Evolutionary conservation across 2,329 filamentous ascomycete species (phyloP).

Genomic region (Colletotrichum sojae): DNA sequence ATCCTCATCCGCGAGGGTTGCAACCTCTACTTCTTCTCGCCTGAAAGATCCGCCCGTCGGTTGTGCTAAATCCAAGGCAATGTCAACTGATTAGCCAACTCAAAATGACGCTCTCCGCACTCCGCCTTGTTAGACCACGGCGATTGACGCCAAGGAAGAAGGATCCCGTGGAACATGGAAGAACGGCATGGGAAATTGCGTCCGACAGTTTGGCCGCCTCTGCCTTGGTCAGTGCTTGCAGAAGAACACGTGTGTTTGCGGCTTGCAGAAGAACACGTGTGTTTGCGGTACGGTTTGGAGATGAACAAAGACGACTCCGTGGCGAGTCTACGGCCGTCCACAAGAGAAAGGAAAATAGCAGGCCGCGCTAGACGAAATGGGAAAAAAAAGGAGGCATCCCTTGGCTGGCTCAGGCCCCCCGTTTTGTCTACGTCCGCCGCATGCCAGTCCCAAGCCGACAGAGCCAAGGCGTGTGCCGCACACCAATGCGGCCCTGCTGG

Average conservation of each 20-base stretch:
- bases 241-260: conserved; percentile 16
- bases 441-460: conserved; percentile 20
- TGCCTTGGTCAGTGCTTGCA: conserved; percentile 22
- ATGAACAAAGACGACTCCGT: conserved; percentile 14
- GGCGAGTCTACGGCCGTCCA: not conserved
- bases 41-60: conserved; percentile 1
- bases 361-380: conserved; percentile 10
- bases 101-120: not conserved
- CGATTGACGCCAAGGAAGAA: not conserved
- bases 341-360: conserved; percentile 10
- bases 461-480: conserved; percentile 9
- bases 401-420: conserved; percentile 17
- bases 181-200: conserved; percentile 26
- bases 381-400: conserved; percentile 30
- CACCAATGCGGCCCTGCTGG: not conserved
- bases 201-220: conserved; percentile 12
- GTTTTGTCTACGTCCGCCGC: conserved; percentile 12
- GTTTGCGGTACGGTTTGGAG: not conserved
- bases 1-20: conserved; percentile 17
- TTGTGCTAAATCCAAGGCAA: not conserved
- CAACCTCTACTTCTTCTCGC: conserved; percentile 9
- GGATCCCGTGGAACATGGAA: not conserved
- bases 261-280: conserved; percentile 20
- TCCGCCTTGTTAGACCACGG: not conserved
- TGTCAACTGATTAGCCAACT: conserved; percentile 13